Evolutionary conservation across 2,329 filamentous ascomycete species (phyloP), one percentile per base, ranked within the genome.

Genomic region (Ophiocordyceps unilateralis): DNA sequence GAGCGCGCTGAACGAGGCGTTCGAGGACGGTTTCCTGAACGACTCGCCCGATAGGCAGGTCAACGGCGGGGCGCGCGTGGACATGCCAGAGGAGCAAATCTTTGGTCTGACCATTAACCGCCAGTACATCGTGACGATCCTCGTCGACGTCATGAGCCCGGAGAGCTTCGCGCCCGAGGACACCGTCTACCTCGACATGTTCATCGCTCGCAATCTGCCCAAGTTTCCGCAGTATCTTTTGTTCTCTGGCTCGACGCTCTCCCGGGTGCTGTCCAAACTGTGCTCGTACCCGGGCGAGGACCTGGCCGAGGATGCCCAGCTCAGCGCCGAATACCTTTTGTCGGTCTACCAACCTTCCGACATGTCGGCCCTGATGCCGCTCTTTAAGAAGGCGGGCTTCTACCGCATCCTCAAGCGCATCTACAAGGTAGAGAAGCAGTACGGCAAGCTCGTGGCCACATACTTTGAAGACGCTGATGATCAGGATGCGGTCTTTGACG

Each of bases 221-320:
- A 98, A 98, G 58, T 98, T 94, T 55, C 87, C 88, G 1, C 89
- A 96, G 57, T 95, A 95, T 54, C 79, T 98, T 41, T 73, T 96
- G 11, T 76, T 98, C 40, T 83, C 89, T 0, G 91, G 88, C 17
- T 87, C 84, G 2, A 82, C 83, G 2, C 69, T 98, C 1, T 84
- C 87, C 46, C 79, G 78, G 46, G 80, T 95, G 10, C 69, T 98
- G 22, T 69, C 76, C 32, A 82, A 87, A 2, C 70, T 98, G 5
- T 98, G 91, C 64, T 75, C 80, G 46, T 94, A 87, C 51, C 87
- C 88, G 0, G 80, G 78, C 3, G 67, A 74, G 11, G 83, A 89
- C 46, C 72, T 96, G 52, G 80, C 81, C 4, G 89, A 95, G 43
- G 91, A 98, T 60, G 93, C 89, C 39, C 88, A 98, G 60, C 72